These are phyloP conservation scores for Phycomyces blakesleeanus DNA, from an alignment of 192 early-diverging fungal species.

Conservation along the genomic window DNA sequence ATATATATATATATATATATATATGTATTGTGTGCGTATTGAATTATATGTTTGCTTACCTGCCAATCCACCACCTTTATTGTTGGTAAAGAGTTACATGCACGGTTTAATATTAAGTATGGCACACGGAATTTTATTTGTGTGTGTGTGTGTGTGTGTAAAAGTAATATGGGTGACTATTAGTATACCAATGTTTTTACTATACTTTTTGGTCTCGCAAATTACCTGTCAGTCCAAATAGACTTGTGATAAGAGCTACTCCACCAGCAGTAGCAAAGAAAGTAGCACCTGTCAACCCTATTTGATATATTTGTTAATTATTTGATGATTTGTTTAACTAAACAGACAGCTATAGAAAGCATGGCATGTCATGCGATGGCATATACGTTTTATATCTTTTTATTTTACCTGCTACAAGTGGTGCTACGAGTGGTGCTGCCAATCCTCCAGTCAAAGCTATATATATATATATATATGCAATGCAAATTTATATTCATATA, in stretches of 20 bases:
- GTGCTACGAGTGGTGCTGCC: constrained; percentile 54
- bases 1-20: not conserved
- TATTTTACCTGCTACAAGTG: constrained; percentile 32
- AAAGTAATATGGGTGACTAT: too few relatives aligned
- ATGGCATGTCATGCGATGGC: too few relatives aligned
- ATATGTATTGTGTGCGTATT: constrained; percentile 4
- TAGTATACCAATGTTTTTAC: too few relatives aligned
- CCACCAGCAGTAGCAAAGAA: constrained; percentile 53
- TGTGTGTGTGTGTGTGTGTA: too few relatives aligned
- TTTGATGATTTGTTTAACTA: too few relatives aligned
- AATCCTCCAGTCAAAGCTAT: constrained; percentile 37
- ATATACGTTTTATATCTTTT: not conserved
- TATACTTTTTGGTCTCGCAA: not conserved
- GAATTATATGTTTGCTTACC: constrained; percentile 24
- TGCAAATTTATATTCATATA: not conserved
- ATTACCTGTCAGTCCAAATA: constrained; percentile 50
- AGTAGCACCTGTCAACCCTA: constrained; percentile 45
- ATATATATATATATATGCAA: not conserved
- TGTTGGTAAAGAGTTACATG: too few relatives aligned
- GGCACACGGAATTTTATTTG: too few relatives aligned
- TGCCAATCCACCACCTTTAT: constrained; percentile 50
- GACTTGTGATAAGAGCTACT: constrained; percentile 47
- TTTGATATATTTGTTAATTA: not conserved
- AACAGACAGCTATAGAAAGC: too few relatives aligned
- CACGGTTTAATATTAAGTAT: too few relatives aligned